Evolutionary conservation across 2,329 filamentous ascomycete species (phyloP), one percentile per base, ranked within the genome.

Genomic region (Capronia epimyces): DNA sequence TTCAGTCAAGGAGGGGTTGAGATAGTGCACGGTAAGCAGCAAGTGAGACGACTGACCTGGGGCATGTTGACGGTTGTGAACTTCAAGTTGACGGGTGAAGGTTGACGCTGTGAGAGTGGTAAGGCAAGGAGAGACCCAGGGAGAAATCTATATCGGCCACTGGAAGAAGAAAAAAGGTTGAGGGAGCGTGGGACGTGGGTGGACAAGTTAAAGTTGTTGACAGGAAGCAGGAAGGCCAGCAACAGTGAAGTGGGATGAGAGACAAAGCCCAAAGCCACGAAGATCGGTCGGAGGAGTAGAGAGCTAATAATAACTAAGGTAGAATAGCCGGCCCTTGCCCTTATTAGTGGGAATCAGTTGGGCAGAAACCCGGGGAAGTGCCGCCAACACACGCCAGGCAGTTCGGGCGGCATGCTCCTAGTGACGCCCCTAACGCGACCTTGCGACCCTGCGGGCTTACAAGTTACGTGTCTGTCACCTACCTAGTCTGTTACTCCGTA

Each of bases 51-150:
- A 46, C 46, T 29, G 37, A 57, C 55, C 27, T 57, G 55, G 29
- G 49, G 49, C 55, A 57, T 57, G 10, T 50, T 55, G 49, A 47
- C 40, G 46, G 46, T 34, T 43, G 29, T 43, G 31, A 25, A 50
- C 15, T n/a, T n/a, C n/a, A n/a, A n/a, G n/a, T n/a, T n/a, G n/a
- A n/a, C n/a, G n/a, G n/a, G 31, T 37, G 34, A 20, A 13, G 6
- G 18, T 18, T 20, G 34, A 18, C n/a, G 18, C 13, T 20, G n/a
- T 21, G 44, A 55, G 21, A 24, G 24, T 32, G 18, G 29, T 15
- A 24, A 40, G 45, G 39, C 18, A 12, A 34, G 52, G 20, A 25
- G 18, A 27, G 25, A 37, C 43, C n/a, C 18, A 25, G 8, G 31
- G 25, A 29, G 21, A 31, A 43, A 18, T 49, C 46, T 53, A 49